Conservation (phyloP, 352 stramenopile genomes). For the Globisporangium paddicum region DNA sequence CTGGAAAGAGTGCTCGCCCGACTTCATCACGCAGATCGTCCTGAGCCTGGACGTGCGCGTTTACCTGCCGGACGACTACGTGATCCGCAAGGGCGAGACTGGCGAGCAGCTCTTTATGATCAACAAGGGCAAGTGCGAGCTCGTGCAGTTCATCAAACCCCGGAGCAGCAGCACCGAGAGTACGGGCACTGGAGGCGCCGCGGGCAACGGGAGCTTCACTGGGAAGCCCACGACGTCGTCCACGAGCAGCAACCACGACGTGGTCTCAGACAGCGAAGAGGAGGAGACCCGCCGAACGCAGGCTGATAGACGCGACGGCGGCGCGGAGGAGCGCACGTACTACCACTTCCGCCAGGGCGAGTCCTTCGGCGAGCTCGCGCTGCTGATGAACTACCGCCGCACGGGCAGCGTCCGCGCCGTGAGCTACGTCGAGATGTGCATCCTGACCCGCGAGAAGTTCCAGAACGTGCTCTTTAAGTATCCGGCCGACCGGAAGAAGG, state of each 20-base stretch:
- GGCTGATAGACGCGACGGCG: background rate
- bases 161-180: constrained; percentile 24
- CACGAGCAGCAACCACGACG: constrained; percentile 1
- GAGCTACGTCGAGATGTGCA: constrained; percentile 52
- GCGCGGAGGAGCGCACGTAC: background rate
- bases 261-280: constrained; percentile 11
- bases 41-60: constrained; percentile 47
- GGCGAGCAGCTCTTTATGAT: constrained; percentile 69
- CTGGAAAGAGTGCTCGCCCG: constrained; percentile 41
- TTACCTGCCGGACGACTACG: constrained; percentile 72
- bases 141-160: constrained; percentile 15
- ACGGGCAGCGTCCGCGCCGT: constrained; percentile 36
- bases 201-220: no score
- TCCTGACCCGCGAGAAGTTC: constrained; percentile 33
- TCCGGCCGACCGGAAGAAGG: constrained; percentile 22
- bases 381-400: constrained; percentile 52
- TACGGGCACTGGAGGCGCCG: constrained; percentile 16
- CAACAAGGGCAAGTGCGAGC: constrained; percentile 51
- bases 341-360: constrained; percentile 16
- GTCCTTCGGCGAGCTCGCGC: constrained; percentile 44
- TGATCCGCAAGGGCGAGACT: constrained; percentile 54
- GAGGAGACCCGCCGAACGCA: background rate
- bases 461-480: constrained; percentile 31
- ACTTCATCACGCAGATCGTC: constrained; percentile 70
- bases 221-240: constrained; percentile 4